Conservation (phyloP, 2,329 filamentous ascomycete genomes). For the Diaporthe capsici region DNA sequence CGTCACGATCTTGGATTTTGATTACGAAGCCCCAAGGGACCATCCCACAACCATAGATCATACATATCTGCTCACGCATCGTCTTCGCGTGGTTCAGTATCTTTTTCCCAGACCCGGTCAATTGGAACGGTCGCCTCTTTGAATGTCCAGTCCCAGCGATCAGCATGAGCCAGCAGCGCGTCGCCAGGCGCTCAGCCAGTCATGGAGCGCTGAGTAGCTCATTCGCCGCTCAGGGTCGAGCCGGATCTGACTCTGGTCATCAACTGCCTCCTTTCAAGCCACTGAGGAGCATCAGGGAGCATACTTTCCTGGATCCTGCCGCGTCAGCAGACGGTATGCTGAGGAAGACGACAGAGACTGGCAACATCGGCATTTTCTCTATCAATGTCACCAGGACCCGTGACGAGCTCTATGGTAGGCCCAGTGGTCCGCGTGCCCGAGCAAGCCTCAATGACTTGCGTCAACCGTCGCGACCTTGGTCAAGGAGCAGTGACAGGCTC, state of each 20-base stretch:
- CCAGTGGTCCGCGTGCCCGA: constrained; percentile 50
- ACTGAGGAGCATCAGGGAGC: constrained; percentile 60
- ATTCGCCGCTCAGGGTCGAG: constrained; percentile 49
- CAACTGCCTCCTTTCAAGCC: constrained; percentile 52
- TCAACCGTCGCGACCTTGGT: constrained; percentile 48
- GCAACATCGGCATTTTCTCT: constrained; percentile 74
- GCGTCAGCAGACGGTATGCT: constrained; percentile 75
- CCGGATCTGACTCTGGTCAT: constrained; percentile 35
- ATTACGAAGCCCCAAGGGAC: constrained; percentile 28
- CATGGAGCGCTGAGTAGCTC: constrained; percentile 56
- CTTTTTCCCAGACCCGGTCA: constrained; percentile 11
- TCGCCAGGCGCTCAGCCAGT: constrained; percentile 54
- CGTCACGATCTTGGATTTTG: constrained; percentile 37
- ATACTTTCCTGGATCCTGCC: constrained; percentile 61
- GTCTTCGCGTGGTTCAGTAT: constrained; percentile 38
- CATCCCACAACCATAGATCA: constrained; percentile 29
- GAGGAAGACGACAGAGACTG: constrained; percentile 75
- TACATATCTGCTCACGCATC: constrained; percentile 37
- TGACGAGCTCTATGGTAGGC: constrained; percentile 44
- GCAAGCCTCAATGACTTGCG: constrained; percentile 50
- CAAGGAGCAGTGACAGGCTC: constrained; percentile 51
- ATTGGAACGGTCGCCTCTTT: constrained; percentile 14
- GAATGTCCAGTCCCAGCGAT: background rate
- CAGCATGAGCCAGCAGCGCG: constrained; percentile 41
- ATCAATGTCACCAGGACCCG: constrained; percentile 67